Evolutionary conservation across 345 rosid genomes (phyloP).

Genomic region (Populus pruinosa): DNA sequence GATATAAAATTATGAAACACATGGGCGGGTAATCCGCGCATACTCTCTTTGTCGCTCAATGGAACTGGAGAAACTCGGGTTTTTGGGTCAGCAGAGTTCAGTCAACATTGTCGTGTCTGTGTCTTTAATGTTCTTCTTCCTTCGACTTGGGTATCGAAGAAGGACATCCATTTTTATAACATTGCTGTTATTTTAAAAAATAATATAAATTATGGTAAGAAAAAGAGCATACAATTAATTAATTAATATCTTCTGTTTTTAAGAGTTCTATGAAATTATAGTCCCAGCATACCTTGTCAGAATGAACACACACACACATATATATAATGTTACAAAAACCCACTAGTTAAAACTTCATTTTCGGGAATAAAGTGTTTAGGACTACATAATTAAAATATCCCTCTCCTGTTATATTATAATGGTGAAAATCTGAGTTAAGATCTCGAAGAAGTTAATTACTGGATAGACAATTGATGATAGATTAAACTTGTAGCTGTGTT

Average conservation of each 20-base stretch:
- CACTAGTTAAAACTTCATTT: too few relatives aligned
- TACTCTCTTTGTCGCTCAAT: not conserved
- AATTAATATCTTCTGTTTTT: not conserved
- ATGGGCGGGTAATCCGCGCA: not conserved
- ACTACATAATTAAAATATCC: too few relatives aligned
- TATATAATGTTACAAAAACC: too few relatives aligned
- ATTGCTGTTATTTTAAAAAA: not conserved
- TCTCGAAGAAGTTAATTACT: too few relatives aligned
- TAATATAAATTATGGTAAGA: not conserved
- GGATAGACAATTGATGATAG: not conserved
- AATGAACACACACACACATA: not conserved
- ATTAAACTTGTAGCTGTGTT: not conserved
- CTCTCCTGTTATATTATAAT: too few relatives aligned
- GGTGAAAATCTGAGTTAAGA: not conserved
- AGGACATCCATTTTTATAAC: not conserved
- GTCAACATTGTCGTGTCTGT: too few relatives aligned
- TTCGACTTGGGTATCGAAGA: not conserved
- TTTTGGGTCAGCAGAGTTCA: not conserved
- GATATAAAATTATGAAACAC: not conserved
- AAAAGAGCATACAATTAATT: not conserved
- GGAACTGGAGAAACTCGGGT: not conserved
- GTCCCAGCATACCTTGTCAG: not conserved
- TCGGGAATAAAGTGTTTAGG: too few relatives aligned
- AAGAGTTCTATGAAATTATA: not conserved
- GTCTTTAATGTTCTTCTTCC: not conserved